Evolutionary conservation across 208 protist species (phyloP), one percentile per base, ranked within the genome.

Genomic region (Acanthamoeba polyphaga): DNA sequence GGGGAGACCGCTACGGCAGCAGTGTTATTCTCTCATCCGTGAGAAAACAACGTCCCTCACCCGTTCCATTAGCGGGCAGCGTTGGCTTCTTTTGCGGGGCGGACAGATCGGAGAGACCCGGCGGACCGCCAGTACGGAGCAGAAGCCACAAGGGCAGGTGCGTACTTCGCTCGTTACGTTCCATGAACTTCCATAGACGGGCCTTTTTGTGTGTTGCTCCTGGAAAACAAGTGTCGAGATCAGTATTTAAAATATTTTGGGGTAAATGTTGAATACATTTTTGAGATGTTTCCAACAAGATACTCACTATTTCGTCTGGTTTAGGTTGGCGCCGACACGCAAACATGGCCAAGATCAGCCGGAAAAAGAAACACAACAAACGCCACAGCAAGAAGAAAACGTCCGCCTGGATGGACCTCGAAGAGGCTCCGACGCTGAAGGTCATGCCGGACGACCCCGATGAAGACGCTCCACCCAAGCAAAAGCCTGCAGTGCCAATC

Each of bases 371-470:
- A 68, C 62, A 68, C 62, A 68, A 29, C 15, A 1, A 68, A 68
- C 62, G 24, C 24, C 8, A 5, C 6, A 12, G 27, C 62, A 22
- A 68, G 15, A 29, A 24, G 62, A 68, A 68, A n/a, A 22, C 53
- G 5, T 12, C 62, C 13, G 27, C 17, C 62, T 80, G 70, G 70
- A 80, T 80, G 70, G 70, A 80, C 32, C 29, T 19, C 10, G 70
- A 80, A n/a, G 38, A 19, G 70, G 13, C 34, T 0, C 29, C 70
- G 19, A n/a, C 13, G 66, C 38, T 80, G 70, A 22, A n/a, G 29
- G 32, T 80, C 70, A 80, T 80, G 70, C 70, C 70, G 1, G 70
- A 80, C n/a, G 70, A 80, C 70, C 38, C 70, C 17, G 29, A 34
- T 12, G 70, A 80, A 34, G 70, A 80, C 70, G 38, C 70, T 3